Conservation (phyloP, 1,139 yeast species). For the Pichia kudriavzevii region DNA sequence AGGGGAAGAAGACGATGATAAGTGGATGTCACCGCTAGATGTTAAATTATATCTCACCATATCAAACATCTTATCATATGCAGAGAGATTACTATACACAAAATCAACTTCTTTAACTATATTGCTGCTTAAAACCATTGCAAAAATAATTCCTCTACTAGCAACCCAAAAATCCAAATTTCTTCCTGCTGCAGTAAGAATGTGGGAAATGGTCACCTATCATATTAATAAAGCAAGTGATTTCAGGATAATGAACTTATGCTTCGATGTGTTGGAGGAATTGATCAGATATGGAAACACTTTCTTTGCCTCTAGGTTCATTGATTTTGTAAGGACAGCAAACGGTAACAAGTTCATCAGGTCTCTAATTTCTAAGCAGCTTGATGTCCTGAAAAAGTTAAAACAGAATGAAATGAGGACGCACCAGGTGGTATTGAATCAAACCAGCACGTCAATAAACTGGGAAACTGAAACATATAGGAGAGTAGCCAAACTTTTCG, state of each 20-base stretch:
- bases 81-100: slow-evolving; percentile 65
- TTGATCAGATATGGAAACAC: slow-evolving; percentile 40
- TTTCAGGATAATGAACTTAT: slow-evolving; percentile 30
- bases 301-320: slow-evolving; percentile 43
- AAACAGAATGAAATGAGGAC: neutral
- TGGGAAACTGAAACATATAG: slow-evolving; percentile 25
- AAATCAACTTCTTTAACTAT: slow-evolving; percentile 49
- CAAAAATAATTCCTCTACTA: slow-evolving; percentile 49
- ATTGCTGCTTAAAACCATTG: slow-evolving; percentile 48
- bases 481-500: slow-evolving; percentile 24
- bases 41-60: slow-evolving; percentile 48
- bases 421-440: slow-evolving; percentile 9
- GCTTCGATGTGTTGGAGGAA: slow-evolving; percentile 31
- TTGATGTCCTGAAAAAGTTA: neutral
- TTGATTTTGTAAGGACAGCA: slow-evolving; percentile 30
- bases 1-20: slow-evolving; percentile 19
- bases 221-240: slow-evolving; percentile 33
- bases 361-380: slow-evolving; percentile 11
- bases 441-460: slow-evolving; percentile 28
- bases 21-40: slow-evolving; percentile 65
- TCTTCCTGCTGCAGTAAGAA: slow-evolving; percentile 58
- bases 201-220: slow-evolving; percentile 56
- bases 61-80: slow-evolving; percentile 58
- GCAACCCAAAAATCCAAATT: slow-evolving; percentile 52
- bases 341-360: slow-evolving; percentile 21